phyloP scores from a whole-genome alignment of 768 basidiomycete genomes.

The Amanita rubescens region DNA sequence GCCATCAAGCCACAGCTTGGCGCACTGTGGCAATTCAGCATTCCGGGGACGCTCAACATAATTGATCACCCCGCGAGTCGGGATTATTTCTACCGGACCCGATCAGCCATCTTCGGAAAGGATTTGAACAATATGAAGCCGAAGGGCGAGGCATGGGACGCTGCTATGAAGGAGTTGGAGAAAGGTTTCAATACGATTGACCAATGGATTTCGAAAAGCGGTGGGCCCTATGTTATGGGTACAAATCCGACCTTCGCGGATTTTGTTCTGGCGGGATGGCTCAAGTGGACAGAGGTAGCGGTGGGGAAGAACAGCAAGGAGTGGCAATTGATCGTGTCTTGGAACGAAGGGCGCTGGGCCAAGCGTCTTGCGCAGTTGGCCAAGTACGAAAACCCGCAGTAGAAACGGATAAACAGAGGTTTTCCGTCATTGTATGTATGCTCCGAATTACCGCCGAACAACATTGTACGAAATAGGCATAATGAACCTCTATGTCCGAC shows the following conservation, averaged over 20 bases:
- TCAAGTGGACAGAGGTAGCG: conserved; percentile 1
- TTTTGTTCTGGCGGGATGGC: conserved; percentile 6
- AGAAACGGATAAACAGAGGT: neutral
- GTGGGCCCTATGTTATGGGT: conserved; percentile 11
- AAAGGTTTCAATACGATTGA: conserved; percentile 17
- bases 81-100: conserved; percentile 27
- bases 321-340: conserved; percentile 9
- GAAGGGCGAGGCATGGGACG: conserved; percentile 17
- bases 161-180: conserved; percentile 21
- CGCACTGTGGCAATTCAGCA: conserved; percentile 10
- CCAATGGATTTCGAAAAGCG: conserved; percentile 14
- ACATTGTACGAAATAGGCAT: neutral
- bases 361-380: conserved; percentile 7
- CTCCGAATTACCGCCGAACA: neutral
- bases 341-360: conserved; percentile 13
- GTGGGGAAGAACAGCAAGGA: conserved; percentile 10
- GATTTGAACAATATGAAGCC: conserved; percentile 26
- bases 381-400: conserved; percentile 5
- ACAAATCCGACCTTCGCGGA: conserved; percentile 7
- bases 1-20: neutral
- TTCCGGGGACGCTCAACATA: conserved; percentile 14
- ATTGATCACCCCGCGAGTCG: conserved; percentile 24
- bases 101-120: conserved; percentile 20
- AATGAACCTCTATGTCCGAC: too few relatives aligned
- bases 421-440: neutral